Evolutionary conservation across 257 asterid species (phyloP).

Genomic region (Solanum peruvianum): DNA sequence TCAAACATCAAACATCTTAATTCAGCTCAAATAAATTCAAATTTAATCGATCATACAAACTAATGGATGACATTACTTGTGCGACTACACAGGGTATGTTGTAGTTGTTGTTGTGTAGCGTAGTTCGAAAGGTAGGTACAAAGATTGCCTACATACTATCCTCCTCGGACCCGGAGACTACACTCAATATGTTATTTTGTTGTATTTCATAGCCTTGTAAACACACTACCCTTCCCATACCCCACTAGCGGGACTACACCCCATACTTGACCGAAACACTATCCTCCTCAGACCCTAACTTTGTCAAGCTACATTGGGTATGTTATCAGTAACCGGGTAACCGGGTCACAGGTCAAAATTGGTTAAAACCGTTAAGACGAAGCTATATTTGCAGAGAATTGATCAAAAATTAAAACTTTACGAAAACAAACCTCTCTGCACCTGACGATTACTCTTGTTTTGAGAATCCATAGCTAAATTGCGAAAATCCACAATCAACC

Average conservation of each 20-base stretch:
- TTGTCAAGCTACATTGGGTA: background rate
- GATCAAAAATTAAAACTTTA: background rate
- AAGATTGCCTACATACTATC: background rate
- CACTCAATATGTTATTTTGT: background rate
- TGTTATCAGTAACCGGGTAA: background rate
- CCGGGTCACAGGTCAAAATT: background rate
- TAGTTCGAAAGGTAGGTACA: background rate
- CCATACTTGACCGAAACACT: background rate
- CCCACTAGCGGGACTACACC: background rate
- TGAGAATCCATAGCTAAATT: slow-evolving; percentile 34
- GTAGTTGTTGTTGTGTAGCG: background rate
- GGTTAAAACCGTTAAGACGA: background rate
- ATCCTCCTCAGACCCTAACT: background rate
- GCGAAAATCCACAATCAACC: slow-evolving; percentile 6
- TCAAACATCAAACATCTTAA: background rate
- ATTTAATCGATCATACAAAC: background rate
- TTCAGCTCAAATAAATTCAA: background rate
- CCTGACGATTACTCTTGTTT: slow-evolving; percentile 47
- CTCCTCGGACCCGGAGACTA: background rate
- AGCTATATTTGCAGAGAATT: background rate
- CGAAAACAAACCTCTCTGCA: slow-evolving; percentile 34
- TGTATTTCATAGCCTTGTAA: background rate
- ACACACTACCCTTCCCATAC: background rate
- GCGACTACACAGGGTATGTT: background rate
- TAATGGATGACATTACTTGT: background rate